Base-by-base conservation (phyloP, 805 yeast species). In the Dipodascopsis uninucleata region DNA sequence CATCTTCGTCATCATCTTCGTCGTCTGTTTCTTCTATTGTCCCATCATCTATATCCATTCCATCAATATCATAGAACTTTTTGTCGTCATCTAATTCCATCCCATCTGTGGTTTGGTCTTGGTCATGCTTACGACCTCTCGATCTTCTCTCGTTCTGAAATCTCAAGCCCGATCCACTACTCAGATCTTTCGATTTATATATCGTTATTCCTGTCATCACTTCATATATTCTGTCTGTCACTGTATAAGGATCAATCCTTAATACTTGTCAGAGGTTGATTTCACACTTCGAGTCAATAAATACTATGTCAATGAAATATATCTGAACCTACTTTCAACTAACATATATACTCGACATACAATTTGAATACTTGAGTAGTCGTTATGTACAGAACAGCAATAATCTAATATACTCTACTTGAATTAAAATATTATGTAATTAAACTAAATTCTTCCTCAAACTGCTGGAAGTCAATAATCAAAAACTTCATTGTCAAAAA, bases 1-100 rank as follows among this genome's bases (percentile, higher is more conserved):
- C 70, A 6, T 56, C 61, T 3, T 60, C 57, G 16, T 43, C 54
- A 28, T 58, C 61, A 1, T 55, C 66, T 3, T 51, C 65, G 5
- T 58, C 67, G 7, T 51, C 64, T 10, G 61, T 66, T 14, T 59
- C 66, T 3, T 55, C 61, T 12, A 58, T n/a, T n/a, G n/a, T n/a
- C n/a, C n/a, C 67, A 31, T 53, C 45, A 26, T 34, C 25, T 28
- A 25, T 31, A 16, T 44, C 17, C n/a, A n/a, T n/a, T 8, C 21
- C 31, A 49, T 10, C 25, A 40, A 14, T 43, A 20, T 45, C 35
- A 12, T 21, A 17, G 28, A 18, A 10, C 24, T 23, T 32, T 17
- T 28, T 25, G 32, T 39, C 46, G 17, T 34, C 42, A 21, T 41
- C 43, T 37, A 23, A 33, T 12, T 28, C 38, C 14, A 38, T 39